phyloP scores from a whole-genome alignment of 2,329 filamentous ascomycete species.

The Epichloe elymi region DNA sequence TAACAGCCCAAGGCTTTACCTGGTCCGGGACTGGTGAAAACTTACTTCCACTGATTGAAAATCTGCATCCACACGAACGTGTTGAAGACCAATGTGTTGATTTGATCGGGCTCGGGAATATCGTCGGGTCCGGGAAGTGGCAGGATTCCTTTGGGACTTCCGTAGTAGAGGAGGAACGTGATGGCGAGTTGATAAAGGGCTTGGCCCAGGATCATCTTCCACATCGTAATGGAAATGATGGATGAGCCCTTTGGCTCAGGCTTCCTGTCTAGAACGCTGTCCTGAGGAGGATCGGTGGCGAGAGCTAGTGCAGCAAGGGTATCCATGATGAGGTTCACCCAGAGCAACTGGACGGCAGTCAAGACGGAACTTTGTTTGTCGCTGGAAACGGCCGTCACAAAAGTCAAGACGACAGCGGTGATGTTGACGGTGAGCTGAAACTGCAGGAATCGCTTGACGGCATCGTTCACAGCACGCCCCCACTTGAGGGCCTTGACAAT shows the following conservation, averaged over 20 bases:
- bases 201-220: constrained; percentile 98
- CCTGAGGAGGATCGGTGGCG: constrained; percentile 79
- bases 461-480: constrained; percentile 66
- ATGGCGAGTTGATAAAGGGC: constrained; percentile 75
- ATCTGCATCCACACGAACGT: constrained; percentile 99
- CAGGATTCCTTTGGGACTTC: constrained; percentile 28
- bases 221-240: constrained; percentile 82
- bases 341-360: constrained; percentile 81
- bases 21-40: constrained; percentile 12
- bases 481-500: constrained; percentile 74
- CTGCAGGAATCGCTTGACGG: constrained; percentile 64
- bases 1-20: not conserved
- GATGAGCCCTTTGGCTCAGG: constrained; percentile 42
- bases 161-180: constrained; percentile 75
- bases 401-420: constrained; percentile 76
- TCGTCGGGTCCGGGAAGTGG: constrained; percentile 37
- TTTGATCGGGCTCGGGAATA: constrained; percentile 26
- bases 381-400: constrained; percentile 72
- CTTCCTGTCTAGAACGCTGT: constrained; percentile 67
- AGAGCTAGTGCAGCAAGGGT: constrained; percentile 82
- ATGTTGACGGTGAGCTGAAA: constrained; percentile 83
- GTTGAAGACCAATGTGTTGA: constrained; percentile 85
- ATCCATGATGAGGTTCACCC: constrained; percentile 97
- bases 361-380: constrained; percentile 59
- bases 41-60: constrained; percentile 92